These are phyloP conservation scores for Dictyostelium brefeldianum DNA, from an alignment of 78 protist species.

Conservation along the genomic window DNA sequence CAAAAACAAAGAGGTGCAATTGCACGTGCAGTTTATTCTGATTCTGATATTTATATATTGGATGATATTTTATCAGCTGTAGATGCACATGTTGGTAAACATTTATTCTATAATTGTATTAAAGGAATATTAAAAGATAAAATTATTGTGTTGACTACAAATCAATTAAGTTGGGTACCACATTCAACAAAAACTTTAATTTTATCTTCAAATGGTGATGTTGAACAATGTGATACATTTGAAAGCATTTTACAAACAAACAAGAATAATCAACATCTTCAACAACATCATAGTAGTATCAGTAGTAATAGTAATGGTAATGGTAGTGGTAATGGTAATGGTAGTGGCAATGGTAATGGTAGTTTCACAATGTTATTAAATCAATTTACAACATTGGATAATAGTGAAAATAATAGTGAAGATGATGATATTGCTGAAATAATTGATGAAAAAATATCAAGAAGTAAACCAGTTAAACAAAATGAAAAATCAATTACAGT, in stretches of 20 bases:
- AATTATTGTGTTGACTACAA: conserved; percentile 90
- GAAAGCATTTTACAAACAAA: not conserved
- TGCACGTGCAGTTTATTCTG: conserved; percentile 92
- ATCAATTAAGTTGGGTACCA: conserved; percentile 62
- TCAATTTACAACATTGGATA: not conserved
- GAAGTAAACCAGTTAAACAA: conserved; percentile 52
- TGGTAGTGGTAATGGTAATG: not conserved
- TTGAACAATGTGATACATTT: conserved; percentile 29
- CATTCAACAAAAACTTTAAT: conserved; percentile 65
- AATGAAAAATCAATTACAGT: not conserved
- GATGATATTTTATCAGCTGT: conserved; percentile 96
- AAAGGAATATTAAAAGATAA: conserved; percentile 41
- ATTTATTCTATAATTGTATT: conserved; percentile 76
- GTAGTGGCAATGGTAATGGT: not conserved
- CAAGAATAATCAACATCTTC: not conserved
- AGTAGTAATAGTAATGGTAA: not conserved
- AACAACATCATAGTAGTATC: not conserved
- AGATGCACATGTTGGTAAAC: conserved; percentile 92
- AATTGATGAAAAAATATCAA: conserved; percentile 28
- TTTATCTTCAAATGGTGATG: not conserved
- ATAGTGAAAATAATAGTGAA: conserved; percentile 1
- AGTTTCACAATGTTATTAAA: not conserved
- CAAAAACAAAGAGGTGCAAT: conserved; percentile 93
- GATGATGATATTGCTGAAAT: too few relatives aligned
- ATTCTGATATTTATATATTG: conserved; percentile 89